Evolutionary conservation across 305 asterid genomes (phyloP).

Genomic region (Salvia sclarea): DNA sequence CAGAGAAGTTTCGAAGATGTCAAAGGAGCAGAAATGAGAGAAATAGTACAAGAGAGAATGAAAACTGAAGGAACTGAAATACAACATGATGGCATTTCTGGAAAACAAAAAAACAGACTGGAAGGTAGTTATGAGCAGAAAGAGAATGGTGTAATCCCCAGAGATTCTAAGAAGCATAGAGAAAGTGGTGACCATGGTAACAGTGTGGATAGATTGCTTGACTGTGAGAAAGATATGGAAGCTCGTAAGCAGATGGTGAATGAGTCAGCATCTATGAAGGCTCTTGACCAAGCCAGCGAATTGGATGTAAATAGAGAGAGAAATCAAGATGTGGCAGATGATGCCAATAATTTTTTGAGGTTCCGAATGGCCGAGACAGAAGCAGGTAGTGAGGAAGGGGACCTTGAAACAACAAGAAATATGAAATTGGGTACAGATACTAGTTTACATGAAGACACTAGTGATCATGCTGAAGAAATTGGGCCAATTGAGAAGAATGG

Average conservation of each 20-base stretch:
- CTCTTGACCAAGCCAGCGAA: slow-evolving; percentile 31
- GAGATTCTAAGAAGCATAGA: slow-evolving; percentile 30
- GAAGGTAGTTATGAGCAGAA: slow-evolving; percentile 36
- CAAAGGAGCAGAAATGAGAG: slow-evolving; percentile 38
- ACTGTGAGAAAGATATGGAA: slow-evolving; percentile 34
- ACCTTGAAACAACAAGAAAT: slow-evolving; percentile 32
- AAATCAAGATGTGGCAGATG: slow-evolving; percentile 34
- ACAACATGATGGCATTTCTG: slow-evolving; percentile 36
- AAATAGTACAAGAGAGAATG: slow-evolving; percentile 31
- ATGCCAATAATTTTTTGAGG: slow-evolving; percentile 33
- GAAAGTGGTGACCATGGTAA: slow-evolving; percentile 41
- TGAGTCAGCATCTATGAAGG: slow-evolving; percentile 32
- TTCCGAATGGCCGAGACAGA: slow-evolving; percentile 34
- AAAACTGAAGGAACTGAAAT: slow-evolving; percentile 43
- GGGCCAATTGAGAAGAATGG: slow-evolving; percentile 40
- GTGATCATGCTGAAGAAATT: slow-evolving; percentile 38
- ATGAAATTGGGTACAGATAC: slow-evolving; percentile 35
- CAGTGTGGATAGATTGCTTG: slow-evolving; percentile 30
- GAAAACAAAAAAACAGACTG: slow-evolving; percentile 31
- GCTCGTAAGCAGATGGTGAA: slow-evolving; percentile 39
- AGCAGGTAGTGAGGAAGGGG: slow-evolving; percentile 31
- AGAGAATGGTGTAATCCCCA: slow-evolving; percentile 30
- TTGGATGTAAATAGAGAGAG: slow-evolving; percentile 38
- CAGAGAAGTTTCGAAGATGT: slow-evolving; percentile 37
- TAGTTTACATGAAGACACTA: slow-evolving; percentile 39